These are phyloP conservation scores for Pseudomonodictys pantanalensis DNA, from an alignment of 495 filamentous ascomycete genomes.

Conservation along the genomic window DNA sequence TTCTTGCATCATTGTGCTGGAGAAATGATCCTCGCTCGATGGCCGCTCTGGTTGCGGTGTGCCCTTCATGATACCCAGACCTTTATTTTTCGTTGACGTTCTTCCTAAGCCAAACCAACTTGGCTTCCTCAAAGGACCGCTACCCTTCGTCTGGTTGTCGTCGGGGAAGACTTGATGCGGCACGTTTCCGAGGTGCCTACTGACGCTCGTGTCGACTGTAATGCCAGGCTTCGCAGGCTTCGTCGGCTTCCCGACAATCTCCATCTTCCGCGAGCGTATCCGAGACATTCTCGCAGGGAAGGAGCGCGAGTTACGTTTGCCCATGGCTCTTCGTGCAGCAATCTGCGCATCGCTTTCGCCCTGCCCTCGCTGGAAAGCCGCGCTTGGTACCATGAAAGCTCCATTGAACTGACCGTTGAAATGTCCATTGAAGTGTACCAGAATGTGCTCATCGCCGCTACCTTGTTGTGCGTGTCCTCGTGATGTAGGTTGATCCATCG, in stretches of 20 bases:
- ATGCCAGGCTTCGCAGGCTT: slow-evolving; percentile 37
- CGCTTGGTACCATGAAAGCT: slow-evolving; percentile 9
- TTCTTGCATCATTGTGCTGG: neutral
- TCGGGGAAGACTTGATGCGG: slow-evolving; percentile 37
- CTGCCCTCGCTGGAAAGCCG: neutral
- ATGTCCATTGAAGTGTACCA: slow-evolving; percentile 5
- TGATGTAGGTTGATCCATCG: neutral
- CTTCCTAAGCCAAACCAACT: slow-evolving; percentile 26
- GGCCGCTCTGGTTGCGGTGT: slow-evolving; percentile 16
- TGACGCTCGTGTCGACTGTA: slow-evolving; percentile 37
- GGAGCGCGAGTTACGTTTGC: slow-evolving; percentile 28
- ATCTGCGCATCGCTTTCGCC: slow-evolving; percentile 24
- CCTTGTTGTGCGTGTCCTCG: neutral
- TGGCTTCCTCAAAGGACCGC: slow-evolving; percentile 11
- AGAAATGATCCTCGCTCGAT: neutral
- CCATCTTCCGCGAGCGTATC: slow-evolving; percentile 26
- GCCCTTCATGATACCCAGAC: slow-evolving; percentile 22
- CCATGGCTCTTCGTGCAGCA: slow-evolving; percentile 31
- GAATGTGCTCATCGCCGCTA: neutral
- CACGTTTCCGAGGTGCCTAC: slow-evolving; percentile 27
- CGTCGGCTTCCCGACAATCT: slow-evolving; percentile 5
- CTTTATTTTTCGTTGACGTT: slow-evolving; percentile 11
- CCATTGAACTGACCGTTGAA: slow-evolving; percentile 8
- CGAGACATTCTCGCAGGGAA: slow-evolving; percentile 12
- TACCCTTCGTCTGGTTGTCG: slow-evolving; percentile 20